Evolutionary conservation across 441 rosid genomes (phyloP), one percentile per base, ranked within the genome.

Genomic region (Aquilaria agallochum): DNA sequence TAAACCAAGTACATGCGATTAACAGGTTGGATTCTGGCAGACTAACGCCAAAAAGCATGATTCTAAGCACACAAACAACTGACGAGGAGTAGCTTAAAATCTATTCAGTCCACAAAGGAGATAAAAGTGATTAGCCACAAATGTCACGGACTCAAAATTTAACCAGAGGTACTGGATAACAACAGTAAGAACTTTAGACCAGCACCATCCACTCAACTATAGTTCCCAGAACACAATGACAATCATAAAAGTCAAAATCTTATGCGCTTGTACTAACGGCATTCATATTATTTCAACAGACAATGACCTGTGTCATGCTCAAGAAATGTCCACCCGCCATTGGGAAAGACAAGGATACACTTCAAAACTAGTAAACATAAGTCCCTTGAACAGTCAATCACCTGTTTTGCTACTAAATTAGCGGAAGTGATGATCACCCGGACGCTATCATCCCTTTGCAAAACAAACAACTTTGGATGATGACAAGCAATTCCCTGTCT

Each of bases 401-500:
- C 98, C 96, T 94, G 97, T 67, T 81, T 85, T 11, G 87, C 70
- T 61, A 79, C 87, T 80, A 94, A 82, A 72, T 94, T 94, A 60
- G 98, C 98, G 60, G 97, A 94, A 57, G 93, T 80, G 58, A 90
- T 83, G 68, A 94, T 64, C 53, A 90, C 78, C 66, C 96, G 96
- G 47, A 88, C 73, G 64, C 74, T 71, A 66, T 84, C 86, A 71
- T 88, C 76, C 76, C 96, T 90, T 74, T 90, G 96, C 84, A 90
- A 52, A 59, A 94, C 83, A 76, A 90, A 59, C 64, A 94, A 73
- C 70, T 94, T 94, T 9, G 98, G 98, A 75, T 94, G 98, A 75
- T 94, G 98, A 74, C 98, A 94, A 64, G 88, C 97, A 73, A 94
- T 83, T 64, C 98, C 98, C 30, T 75, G 79, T 72, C 77, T 90